Evolutionary conservation across 768 basidiomycete genomes (phyloP).

Genomic region (Lyophyllum atratum): DNA sequence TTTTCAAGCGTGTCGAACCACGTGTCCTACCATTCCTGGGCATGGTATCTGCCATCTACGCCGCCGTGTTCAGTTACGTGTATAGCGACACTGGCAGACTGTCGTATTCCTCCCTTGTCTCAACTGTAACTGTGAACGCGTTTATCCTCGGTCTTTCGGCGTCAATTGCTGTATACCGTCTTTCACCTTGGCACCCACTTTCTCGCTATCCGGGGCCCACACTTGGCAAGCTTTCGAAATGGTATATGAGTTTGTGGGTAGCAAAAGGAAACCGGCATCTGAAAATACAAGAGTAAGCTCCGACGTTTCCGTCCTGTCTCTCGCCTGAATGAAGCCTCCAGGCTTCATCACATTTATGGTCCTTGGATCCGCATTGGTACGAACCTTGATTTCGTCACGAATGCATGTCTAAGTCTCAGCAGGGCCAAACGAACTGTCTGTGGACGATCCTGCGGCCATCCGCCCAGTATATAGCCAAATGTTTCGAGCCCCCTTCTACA

Average conservation of each 20-base stretch:
- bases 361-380: slow-evolving; percentile 33
- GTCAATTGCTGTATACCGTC: slow-evolving; percentile 10
- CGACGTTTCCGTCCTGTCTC: neutral
- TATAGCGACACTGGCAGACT: neutral
- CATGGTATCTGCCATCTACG: neutral
- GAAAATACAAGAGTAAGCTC: neutral
- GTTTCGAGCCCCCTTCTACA: slow-evolving; percentile 27
- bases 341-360: slow-evolving; percentile 31
- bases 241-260: slow-evolving; percentile 6
- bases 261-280: slow-evolving; percentile 5
- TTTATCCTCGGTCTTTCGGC: neutral
- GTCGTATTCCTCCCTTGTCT: neutral
- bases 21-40: neutral
- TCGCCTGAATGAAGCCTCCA: slow-evolving; percentile 15
- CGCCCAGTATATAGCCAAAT: slow-evolving; percentile 28
- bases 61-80: slow-evolving; percentile 1
- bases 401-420: neutral
- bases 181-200: slow-evolving; percentile 14
- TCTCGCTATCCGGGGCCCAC: slow-evolving; percentile 8
- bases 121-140: neutral
- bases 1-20: slow-evolving; percentile 2
- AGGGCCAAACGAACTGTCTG: slow-evolving; percentile 41
- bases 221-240: slow-evolving; percentile 5
- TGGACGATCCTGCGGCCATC: slow-evolving; percentile 24
- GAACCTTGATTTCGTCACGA: neutral